Percentiles rank a stretch among this genome's conserved stretches.
phyloP scores from a whole-genome alignment of 345 rosid species.

The Acer negundo region DNA sequence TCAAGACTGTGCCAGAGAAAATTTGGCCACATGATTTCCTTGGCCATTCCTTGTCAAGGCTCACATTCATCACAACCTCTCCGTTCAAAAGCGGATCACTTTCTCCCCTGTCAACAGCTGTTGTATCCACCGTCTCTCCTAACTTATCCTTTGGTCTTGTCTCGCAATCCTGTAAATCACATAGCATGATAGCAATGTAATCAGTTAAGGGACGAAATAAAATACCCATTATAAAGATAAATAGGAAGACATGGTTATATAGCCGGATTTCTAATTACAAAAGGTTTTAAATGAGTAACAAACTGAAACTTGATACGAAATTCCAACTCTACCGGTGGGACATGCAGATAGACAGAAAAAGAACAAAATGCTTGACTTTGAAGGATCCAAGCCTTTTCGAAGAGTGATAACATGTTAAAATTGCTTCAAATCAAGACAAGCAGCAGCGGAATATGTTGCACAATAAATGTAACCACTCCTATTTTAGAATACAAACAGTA shows the following conservation, averaged over 20 bases:
- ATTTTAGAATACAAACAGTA: neutral
- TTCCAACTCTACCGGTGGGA: neutral
- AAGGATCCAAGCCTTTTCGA: neutral
- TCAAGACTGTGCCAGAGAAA: conserved; percentile 31
- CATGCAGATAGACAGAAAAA: neutral
- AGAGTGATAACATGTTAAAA: neutral
- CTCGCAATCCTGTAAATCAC: conserved; percentile 50
- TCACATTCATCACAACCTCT: conserved; percentile 53
- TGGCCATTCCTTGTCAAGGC: conserved; percentile 40
- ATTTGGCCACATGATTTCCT: conserved; percentile 40
- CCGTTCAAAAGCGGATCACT: conserved; percentile 50
- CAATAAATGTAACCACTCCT: neutral
- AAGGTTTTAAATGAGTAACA: neutral
- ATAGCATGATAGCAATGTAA: conserved; percentile 6
- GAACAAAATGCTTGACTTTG: too few species aligned
- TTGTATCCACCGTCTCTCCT: conserved; percentile 24
- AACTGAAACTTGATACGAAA: neutral
- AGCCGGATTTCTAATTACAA: too few species aligned
- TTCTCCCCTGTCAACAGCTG: conserved; percentile 31
- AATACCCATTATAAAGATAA: conserved; percentile 2
- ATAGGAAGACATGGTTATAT: too few species aligned
- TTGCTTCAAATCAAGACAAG: neutral
- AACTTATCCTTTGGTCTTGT: conserved; percentile 27
- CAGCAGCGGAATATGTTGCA: neutral
- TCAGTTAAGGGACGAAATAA: neutral